These are phyloP conservation scores for Penicillium sp. DNA, from an alignment of 2,329 filamentous ascomycete genomes.

Conservation along the genomic window DNA sequence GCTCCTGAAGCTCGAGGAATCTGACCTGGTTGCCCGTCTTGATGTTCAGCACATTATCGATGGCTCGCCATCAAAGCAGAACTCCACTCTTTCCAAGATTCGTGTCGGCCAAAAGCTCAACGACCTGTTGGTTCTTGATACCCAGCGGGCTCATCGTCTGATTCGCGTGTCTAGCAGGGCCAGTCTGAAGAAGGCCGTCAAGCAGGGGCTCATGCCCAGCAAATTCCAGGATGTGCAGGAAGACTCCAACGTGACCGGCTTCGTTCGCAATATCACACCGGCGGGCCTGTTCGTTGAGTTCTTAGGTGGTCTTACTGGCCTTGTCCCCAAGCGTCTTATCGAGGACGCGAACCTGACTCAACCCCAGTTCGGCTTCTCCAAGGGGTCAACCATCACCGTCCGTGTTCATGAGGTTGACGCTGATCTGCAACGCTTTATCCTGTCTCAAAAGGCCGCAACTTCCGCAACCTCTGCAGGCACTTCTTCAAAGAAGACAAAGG, in stretches of 20 bases:
- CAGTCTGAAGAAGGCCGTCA: slow-evolving; percentile 68
- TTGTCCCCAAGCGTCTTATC: slow-evolving; percentile 74
- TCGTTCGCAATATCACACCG: slow-evolving; percentile 75
- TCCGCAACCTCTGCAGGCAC: slow-evolving; percentile 51
- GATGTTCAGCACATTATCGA: slow-evolving; percentile 76
- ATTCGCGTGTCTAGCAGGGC: slow-evolving; percentile 78
- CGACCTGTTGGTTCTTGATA: slow-evolving; percentile 80
- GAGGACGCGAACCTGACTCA: slow-evolving; percentile 61
- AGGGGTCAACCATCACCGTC: slow-evolving; percentile 67
- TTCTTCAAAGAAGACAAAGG: slow-evolving; percentile 37
- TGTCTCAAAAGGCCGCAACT: slow-evolving; percentile 51
- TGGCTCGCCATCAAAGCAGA: slow-evolving; percentile 71
- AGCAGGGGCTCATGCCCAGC: slow-evolving; percentile 64
- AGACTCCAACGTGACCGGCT: slow-evolving; percentile 66
- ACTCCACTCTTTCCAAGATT: slow-evolving; percentile 71
- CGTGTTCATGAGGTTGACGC: slow-evolving; percentile 67
- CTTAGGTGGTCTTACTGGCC: slow-evolving; percentile 65
- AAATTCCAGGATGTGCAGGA: slow-evolving; percentile 65
- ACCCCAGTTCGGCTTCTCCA: slow-evolving; percentile 71
- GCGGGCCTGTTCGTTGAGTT: slow-evolving; percentile 88
- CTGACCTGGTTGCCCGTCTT: slow-evolving; percentile 70
- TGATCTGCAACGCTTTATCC: slow-evolving; percentile 61
- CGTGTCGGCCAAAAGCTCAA: slow-evolving; percentile 75
- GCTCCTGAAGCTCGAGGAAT: slow-evolving; percentile 67
- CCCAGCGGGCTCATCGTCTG: slow-evolving; percentile 68